These are phyloP conservation scores for Schwanniomyces etchellsii DNA, from an alignment of 1,139 yeast species.

Conservation along the genomic window DNA sequence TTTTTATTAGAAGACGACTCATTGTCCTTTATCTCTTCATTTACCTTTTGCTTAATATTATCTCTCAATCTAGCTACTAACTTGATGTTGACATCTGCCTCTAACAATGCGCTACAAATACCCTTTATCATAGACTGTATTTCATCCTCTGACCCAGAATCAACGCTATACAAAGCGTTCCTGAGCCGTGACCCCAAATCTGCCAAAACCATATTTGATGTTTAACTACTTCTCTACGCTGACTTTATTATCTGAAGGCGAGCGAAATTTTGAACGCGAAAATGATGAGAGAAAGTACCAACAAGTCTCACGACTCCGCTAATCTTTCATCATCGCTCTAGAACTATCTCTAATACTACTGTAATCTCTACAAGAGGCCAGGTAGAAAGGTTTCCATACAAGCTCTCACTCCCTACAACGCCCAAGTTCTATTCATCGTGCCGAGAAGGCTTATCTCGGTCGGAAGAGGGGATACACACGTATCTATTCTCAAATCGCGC, in stretches of 20 bases:
- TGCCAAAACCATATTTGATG: constrained; percentile 81
- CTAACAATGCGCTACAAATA: constrained; percentile 83
- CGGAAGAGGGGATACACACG: too few species aligned
- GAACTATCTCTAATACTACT: too few species aligned
- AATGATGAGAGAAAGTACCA: too few species aligned
- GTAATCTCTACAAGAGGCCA: too few species aligned
- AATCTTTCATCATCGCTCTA: too few species aligned
- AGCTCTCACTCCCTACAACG: too few species aligned
- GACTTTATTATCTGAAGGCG: neutral
- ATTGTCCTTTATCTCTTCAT: constrained; percentile 41
- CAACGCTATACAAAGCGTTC: constrained; percentile 65
- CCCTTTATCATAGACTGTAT: constrained; percentile 66
- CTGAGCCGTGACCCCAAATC: constrained; percentile 86
- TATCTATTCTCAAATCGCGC: too few species aligned
- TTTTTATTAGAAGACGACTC: constrained; percentile 62
- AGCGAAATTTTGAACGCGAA: constrained; percentile 1
- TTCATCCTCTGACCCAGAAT: constrained; percentile 30
- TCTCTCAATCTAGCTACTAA: constrained; percentile 75
- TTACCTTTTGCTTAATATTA: constrained; percentile 55
- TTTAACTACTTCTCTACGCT: neutral
- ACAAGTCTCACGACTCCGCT: too few species aligned
- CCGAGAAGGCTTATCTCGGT: too few species aligned
- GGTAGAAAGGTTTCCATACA: too few species aligned
- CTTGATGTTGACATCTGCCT: constrained; percentile 85
- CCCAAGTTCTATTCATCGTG: too few species aligned